Conservation (phyloP, 768 basidiomycete species). For the Mycena sanguinolenta region DNA sequence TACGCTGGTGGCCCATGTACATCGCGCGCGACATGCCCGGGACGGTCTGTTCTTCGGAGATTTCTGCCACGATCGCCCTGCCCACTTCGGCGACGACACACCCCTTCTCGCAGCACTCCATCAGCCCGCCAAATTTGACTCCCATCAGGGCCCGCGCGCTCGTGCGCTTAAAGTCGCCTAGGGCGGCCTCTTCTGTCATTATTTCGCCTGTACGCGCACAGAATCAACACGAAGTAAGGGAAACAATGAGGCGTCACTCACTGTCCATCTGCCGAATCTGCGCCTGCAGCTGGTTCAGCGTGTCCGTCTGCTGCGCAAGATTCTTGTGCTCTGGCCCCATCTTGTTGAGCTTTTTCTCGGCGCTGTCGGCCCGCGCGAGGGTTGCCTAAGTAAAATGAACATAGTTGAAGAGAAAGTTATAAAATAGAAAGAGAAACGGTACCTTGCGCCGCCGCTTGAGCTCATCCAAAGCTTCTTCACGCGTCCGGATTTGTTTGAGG, state of each 20-base stretch:
- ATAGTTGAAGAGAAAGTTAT: too few relatives aligned
- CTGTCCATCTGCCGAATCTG: constrained; percentile 85
- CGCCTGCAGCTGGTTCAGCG: constrained; percentile 75
- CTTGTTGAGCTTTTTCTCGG: constrained; percentile 90
- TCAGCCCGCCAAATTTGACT: constrained; percentile 88
- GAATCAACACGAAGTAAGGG: background rate
- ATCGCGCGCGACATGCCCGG: constrained; percentile 83
- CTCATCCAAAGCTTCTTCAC: constrained; percentile 87
- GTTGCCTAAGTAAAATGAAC: constrained; percentile 49
- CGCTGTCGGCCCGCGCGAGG: constrained; percentile 79
- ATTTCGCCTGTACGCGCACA: constrained; percentile 69
- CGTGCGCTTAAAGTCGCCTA: constrained; percentile 88
- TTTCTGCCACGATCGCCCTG: constrained; percentile 58
- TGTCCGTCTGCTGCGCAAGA: constrained; percentile 77
- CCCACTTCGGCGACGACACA: constrained; percentile 41
- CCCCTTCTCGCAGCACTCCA: constrained; percentile 90
- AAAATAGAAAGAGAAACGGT: background rate
- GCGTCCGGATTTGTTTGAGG: constrained; percentile 86
- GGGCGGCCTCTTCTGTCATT: constrained; percentile 80
- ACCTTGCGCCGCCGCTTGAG: constrained; percentile 75
- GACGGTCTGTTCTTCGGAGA: constrained; percentile 83
- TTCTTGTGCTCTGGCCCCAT: constrained; percentile 94
- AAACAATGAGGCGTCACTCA: background rate
- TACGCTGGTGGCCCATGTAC: constrained; percentile 77
- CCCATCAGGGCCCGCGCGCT: constrained; percentile 79